Evolutionary conservation across 2,329 filamentous ascomycete species (phyloP).

Genomic region (Diaporthe destruens): DNA sequence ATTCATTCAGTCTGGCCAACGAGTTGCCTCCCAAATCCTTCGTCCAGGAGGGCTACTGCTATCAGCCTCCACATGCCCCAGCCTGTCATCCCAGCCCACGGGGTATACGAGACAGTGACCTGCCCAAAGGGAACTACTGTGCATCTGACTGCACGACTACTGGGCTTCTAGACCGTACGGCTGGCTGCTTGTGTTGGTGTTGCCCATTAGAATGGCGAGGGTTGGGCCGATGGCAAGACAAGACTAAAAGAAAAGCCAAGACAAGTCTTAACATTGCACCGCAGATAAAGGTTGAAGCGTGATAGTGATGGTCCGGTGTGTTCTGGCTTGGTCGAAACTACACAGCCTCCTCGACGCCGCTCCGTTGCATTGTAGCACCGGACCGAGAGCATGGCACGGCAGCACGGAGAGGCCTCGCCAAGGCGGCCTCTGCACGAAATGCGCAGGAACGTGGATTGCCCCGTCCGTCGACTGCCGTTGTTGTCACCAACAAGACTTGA

Average conservation of each 20-base stretch:
- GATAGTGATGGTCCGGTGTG: not conserved
- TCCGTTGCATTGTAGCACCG: conserved; percentile 27
- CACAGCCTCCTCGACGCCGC: conserved; percentile 22
- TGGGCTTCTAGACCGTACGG: conserved; percentile 20
- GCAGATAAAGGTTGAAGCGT: conserved; percentile 3
- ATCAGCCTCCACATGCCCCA: not conserved
- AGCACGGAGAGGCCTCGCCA: conserved; percentile 32
- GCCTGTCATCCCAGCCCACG: conserved; percentile 4
- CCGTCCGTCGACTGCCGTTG: not conserved
- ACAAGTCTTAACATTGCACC: not conserved
- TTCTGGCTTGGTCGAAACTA: conserved; percentile 30
- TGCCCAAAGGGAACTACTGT: conserved; percentile 21
- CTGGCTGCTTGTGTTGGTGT: not conserved
- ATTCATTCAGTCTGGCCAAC: not conserved
- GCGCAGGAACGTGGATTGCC: conserved; percentile 18
- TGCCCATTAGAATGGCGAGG: not conserved
- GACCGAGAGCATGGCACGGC: conserved; percentile 26
- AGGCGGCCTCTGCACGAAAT: conserved; percentile 37
- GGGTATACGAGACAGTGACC: conserved; percentile 24
- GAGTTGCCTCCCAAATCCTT: conserved; percentile 24
- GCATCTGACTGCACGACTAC: conserved; percentile 8
- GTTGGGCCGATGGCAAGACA: conserved; percentile 19
- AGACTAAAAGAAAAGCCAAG: not conserved
- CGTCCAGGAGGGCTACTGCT: not conserved
- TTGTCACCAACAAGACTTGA: conserved; percentile 2